These are phyloP conservation scores for Potentilla sterilis DNA, from an alignment of 306 rosid genomes.

Conservation along the genomic window DNA sequence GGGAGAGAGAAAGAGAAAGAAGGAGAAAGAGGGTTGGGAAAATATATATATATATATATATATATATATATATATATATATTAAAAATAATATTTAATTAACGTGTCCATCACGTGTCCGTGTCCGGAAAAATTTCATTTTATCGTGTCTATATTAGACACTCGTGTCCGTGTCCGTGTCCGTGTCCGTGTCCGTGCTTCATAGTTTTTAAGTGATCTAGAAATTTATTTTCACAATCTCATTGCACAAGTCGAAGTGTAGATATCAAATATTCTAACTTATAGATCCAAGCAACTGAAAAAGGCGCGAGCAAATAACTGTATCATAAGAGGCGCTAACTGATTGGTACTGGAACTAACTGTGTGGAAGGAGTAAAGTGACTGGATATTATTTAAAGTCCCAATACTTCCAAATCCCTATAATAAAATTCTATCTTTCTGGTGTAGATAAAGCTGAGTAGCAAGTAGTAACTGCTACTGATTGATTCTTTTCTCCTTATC, in stretches of 20 bases:
- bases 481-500: constrained; percentile 26
- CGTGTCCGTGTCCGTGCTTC: no score
- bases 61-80: no score
- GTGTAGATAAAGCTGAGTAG: not conserved
- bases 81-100: no score
- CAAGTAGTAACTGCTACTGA: not conserved
- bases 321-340: not conserved
- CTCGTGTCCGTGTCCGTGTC: no score
- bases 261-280: not conserved
- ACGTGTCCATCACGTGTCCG: no score
- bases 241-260: not conserved
- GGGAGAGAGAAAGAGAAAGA: no score
- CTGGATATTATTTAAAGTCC: not conserved
- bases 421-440: not conserved
- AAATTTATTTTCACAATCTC: not conserved
- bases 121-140: no score
- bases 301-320: not conserved
- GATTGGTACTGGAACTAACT: not conserved
- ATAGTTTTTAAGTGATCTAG: no score
- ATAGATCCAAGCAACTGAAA: not conserved
- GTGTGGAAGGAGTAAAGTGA: not conserved
- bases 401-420: not conserved
- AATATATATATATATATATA: no score
- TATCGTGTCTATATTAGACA: no score
- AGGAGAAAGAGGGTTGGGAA: no score